Evolutionary conservation across 2,329 filamentous ascomycete species (phyloP).

Genomic region (Trichoderma aggressivum): DNA sequence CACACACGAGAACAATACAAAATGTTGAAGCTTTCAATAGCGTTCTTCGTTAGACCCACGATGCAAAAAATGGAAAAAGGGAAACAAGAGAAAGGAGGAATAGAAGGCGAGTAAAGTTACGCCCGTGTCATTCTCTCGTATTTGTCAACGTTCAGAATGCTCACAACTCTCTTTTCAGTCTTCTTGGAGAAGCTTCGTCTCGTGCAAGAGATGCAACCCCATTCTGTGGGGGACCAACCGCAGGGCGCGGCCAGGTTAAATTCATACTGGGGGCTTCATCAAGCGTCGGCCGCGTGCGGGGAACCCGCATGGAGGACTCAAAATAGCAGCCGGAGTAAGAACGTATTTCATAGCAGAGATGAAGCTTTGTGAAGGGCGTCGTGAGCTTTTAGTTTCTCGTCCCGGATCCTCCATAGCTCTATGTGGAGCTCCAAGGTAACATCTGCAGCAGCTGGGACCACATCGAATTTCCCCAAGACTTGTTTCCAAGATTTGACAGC

Average conservation of each 20-base stretch:
- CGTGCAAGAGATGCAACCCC: not conserved
- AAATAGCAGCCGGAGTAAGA: not conserved
- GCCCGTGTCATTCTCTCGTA: not conserved
- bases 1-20: not conserved
- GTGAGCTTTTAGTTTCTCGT: not conserved
- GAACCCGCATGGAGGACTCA: not conserved
- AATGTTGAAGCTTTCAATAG: not conserved
- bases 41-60: not conserved
- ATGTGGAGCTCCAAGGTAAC: not conserved
- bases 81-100: not conserved
- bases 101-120: not conserved
- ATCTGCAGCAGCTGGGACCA: not conserved
- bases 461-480: not conserved
- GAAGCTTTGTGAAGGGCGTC: not conserved
- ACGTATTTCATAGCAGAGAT: not conserved
- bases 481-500: not conserved
- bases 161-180: not conserved
- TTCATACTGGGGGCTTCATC: not conserved
- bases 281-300: not conserved
- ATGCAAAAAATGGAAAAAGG: not conserved
- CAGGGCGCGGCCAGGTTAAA: not conserved
- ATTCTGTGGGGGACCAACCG: conserved; percentile 8
- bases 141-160: not conserved
- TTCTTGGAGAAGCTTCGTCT: not conserved
- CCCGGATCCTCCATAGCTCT: not conserved